A percentile compares a stretch with the other conserved stretches of the same genome.
phyloP scores from a whole-genome alignment of 192 early-diverging fungal genomes.

The Podila horticola region DNA sequence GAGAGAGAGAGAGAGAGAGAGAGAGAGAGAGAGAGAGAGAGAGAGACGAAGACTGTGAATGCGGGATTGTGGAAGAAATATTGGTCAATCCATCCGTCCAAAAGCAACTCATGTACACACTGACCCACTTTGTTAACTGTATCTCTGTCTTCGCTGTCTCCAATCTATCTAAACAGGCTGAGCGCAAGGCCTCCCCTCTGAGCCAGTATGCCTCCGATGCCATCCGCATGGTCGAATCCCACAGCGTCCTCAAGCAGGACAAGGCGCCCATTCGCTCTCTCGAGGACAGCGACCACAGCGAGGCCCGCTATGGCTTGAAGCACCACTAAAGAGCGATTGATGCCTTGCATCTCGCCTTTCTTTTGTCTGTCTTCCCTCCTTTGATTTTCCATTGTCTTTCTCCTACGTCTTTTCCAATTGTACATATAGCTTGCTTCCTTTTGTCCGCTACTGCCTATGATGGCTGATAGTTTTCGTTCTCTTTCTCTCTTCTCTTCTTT shows the following conservation, averaged over 20 bases:
- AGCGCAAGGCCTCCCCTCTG: constrained; percentile 17
- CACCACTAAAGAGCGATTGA: constrained; percentile 11
- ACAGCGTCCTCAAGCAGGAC: constrained; percentile 48
- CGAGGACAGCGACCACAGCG: constrained; percentile 42
- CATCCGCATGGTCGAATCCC: constrained; percentile 44
- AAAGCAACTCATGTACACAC: no score
- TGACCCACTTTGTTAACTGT: constrained; percentile 1
- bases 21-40: neutral
- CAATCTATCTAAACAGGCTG: constrained; percentile 7
- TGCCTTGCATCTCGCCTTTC: neutral
- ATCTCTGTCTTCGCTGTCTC: neutral
- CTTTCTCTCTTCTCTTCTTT: neutral
- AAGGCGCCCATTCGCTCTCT: constrained; percentile 37
- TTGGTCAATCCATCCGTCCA: no score
- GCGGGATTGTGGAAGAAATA: no score
- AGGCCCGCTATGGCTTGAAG: constrained; percentile 36
- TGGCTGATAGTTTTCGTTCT: no score
- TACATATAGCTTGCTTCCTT: neutral
- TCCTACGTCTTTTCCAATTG: neutral
- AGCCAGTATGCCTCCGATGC: constrained; percentile 52
- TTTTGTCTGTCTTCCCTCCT: neutral
- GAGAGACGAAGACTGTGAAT: neutral
- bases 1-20: no score
- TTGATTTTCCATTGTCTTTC: neutral
- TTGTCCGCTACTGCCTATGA: neutral